Percentiles rank a stretch among this genome's conserved stretches.
These are phyloP conservation scores for Afroboletus lepidellus DNA, from an alignment of 1,284 basidiomycete species.

Conservation along the genomic window DNA sequence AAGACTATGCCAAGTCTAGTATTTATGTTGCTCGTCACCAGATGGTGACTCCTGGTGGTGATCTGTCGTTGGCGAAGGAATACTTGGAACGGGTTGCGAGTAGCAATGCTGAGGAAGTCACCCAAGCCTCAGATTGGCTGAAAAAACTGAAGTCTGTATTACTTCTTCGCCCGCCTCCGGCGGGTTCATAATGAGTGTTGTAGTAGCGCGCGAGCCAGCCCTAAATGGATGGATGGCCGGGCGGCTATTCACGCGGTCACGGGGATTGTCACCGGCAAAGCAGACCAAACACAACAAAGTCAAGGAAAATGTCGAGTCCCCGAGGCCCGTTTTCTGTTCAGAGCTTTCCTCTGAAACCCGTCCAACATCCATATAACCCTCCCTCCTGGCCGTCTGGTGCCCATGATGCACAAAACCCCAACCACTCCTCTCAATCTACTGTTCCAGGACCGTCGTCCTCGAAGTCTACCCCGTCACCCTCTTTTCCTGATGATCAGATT, in stretches of 20 bases:
- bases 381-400: slow-evolving; percentile 5
- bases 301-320: slow-evolving; percentile 57
- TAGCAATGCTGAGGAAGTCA: slow-evolving; percentile 77
- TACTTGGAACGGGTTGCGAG: slow-evolving; percentile 70
- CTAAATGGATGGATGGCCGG: slow-evolving; percentile 31
- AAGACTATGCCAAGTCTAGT: slow-evolving; percentile 77
- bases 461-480: slow-evolving; percentile 4
- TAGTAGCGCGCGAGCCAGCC: slow-evolving; percentile 30
- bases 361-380: slow-evolving; percentile 6
- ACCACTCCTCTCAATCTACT: slow-evolving; percentile 20
- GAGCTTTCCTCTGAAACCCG: slow-evolving; percentile 26
- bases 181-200: background rate
- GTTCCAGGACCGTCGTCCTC: slow-evolving; percentile 37
- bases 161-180: slow-evolving; percentile 20
- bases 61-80: slow-evolving; percentile 59
- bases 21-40: slow-evolving; percentile 81
- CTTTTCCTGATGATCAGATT: slow-evolving; percentile 8
- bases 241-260: slow-evolving; percentile 41
- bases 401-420: slow-evolving; percentile 16
- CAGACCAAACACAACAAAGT: slow-evolving; percentile 55
- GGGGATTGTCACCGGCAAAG: slow-evolving; percentile 40
- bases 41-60: slow-evolving; percentile 56
- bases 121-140: slow-evolving; percentile 59
- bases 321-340: slow-evolving; percentile 40
- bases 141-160: slow-evolving; percentile 49